Evolutionary conservation across 2,329 filamentous ascomycete genomes (phyloP), one percentile per base, ranked within the genome.

Genomic region (Botrytis pseudocinerea): DNA sequence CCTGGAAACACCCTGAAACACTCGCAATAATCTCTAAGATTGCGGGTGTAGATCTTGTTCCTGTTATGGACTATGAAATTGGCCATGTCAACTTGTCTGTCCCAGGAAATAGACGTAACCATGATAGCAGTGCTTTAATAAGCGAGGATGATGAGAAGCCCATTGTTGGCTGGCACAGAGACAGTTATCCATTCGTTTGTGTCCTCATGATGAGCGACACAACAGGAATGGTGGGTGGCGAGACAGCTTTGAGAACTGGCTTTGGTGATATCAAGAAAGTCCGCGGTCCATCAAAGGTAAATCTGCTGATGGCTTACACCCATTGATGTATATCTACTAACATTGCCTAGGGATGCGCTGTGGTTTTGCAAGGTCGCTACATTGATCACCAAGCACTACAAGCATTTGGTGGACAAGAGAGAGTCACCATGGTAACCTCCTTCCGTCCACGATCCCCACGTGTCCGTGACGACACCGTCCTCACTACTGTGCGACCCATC

Each of bases 231-330:
- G 77, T 82, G 48, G 85, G 85, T 44, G 85, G 85, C 69, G 90
- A 88, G 75, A 93, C 87, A 18, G 90, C 87, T n/a, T 83, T 85
- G 66, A 90, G 85, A 73, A 92, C 86, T 32, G 85, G 83, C 1
- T 85, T 78, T 51, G 84, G 84, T 3, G 81, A 83, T 38, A 81
- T 84, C 69, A 82, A 82, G 77, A 85, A 85, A 77, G 82, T 84
- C 61, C 81, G 84, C 14, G 83, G 83, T 32, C 84, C 83, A 73
- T 74, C 77, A 32, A 85, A 84, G 81, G 83, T 84, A 80, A 76
- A 79, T 18, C 48, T 25, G 18, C 48, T 25, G 18, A 28, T 71
- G 25, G 3, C 14, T 48, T 62, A 22, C 35, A 35, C 38, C 63
- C 59, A 32, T n/a, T 25, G 38, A 54, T 40, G 42, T 40, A 32